Base-by-base conservation (phyloP, 2,329 filamentous ascomycete genomes). In the Fusarium coffeatum region DNA sequence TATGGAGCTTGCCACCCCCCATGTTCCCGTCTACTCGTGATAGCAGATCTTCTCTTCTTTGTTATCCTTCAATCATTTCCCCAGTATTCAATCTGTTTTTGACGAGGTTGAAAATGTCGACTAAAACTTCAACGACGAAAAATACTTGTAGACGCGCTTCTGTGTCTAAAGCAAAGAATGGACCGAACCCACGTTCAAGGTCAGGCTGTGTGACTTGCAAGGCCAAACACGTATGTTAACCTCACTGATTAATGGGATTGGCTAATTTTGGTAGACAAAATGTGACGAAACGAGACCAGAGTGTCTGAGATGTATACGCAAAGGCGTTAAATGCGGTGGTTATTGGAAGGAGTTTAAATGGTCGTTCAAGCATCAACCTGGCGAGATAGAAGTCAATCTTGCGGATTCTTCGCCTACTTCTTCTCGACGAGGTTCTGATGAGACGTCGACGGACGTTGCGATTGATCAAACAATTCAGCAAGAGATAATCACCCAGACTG, bases 341-440 rank as follows among this genome's bases (percentile, higher is more conserved):
- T 77, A 77, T 20, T 71, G 71, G 66, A 69, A 69, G 23, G 76
- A 77, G 22, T 76, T 82, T 46, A 79, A 78, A 40, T 83, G 81
- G 81, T 82, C 81, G 0, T 82, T 80, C 65, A 83, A 82, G 46
- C 79, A 83, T 58, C 80, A 82, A 54, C 72, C 76, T 1, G 65
- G 58, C 51, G 59, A 71, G n/a, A 54, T 54, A 23, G 62, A 69
- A 11, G 56, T 72, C 37, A 54, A 64, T 32, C 40, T 66, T 25
- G 34, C 66, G 8, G 56, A 34, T 12, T 15, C 58, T 9, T 72
- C 65, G 6, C 68, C 60, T 2, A 53, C 61, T 6, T 41, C 64
- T 9, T 71, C 65, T 1, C 54, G 53, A 25, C 45, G 60, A 53
- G 54, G 51, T 1, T 70, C 68, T 10, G 64, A 60, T 23, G 64